Conservation (phyloP, 495 filamentous ascomycete genomes). For the Podospora australis region DNA sequence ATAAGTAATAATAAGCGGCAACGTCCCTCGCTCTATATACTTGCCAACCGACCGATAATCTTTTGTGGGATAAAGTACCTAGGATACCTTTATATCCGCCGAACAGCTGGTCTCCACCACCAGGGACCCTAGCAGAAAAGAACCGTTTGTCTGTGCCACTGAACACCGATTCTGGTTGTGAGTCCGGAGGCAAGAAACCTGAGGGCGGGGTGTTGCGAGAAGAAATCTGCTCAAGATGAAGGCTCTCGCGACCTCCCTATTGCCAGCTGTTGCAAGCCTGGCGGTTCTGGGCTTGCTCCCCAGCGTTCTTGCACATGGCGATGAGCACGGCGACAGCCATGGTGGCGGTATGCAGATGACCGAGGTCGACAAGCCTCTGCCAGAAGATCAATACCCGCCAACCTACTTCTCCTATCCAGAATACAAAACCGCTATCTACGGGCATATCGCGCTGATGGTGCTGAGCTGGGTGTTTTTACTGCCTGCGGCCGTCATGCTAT, state of each 20-base stretch:
- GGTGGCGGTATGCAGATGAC: constrained; percentile 41
- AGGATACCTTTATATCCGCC: too few relatives aligned
- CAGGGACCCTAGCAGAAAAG: too few relatives aligned
- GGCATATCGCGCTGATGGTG: constrained; percentile 75
- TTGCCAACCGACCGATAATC: too few relatives aligned
- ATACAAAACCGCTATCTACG: constrained; percentile 60
- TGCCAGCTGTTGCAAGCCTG: constrained; percentile 17
- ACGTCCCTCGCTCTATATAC: too few relatives aligned
- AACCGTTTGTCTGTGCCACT: too few relatives aligned
- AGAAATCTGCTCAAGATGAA: constrained; percentile 19
- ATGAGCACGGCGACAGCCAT: constrained; percentile 5
- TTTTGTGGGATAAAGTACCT: too few relatives aligned
- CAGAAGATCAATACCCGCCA: constrained; percentile 38
- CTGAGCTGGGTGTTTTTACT: constrained; percentile 78
- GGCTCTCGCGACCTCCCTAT: constrained; percentile 8
- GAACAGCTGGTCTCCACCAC: too few relatives aligned
- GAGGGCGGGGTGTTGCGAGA: too few relatives aligned
- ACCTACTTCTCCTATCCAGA: constrained; percentile 75
- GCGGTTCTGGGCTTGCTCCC: constrained; percentile 33
- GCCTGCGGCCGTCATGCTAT: constrained; percentile 83
- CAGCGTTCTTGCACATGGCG: constrained; percentile 38
- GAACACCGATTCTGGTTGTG: too few relatives aligned
- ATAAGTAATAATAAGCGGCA: too few relatives aligned
- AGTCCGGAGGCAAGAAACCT: too few relatives aligned
- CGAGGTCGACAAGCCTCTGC: constrained; percentile 30